A percentile compares a stretch with the other conserved stretches of the same genome.
phyloP scores from a whole-genome alignment of 176 grass and related monocot genomes.

The Panicum miliaceum region DNA sequence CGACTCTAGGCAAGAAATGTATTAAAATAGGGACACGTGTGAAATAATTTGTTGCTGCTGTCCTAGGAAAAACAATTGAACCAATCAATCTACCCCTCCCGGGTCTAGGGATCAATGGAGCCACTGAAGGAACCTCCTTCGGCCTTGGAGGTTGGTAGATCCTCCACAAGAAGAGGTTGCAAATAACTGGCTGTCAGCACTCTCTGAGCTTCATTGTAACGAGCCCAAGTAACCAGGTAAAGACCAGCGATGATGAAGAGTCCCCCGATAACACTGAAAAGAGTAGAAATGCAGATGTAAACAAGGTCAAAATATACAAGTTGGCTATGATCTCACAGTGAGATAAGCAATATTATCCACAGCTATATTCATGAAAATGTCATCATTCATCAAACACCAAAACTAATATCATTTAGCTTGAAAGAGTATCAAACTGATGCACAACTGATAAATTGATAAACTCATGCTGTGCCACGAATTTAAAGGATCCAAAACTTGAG shows the following conservation, averaged over 20 bases:
- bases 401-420: not conserved
- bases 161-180: constrained; percentile 55
- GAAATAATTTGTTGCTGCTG: constrained; percentile 22
- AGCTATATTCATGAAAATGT: not conserved
- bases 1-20: not conserved
- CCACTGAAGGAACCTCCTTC: constrained; percentile 48
- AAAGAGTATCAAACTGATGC: not conserved
- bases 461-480: not conserved
- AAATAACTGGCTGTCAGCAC: constrained; percentile 32
- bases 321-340: not conserved
- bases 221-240: constrained; percentile 90
- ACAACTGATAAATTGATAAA: not conserved
- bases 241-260: constrained; percentile 79
- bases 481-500: not conserved
- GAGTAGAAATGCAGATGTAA: constrained; percentile 1
- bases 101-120: constrained; percentile 53
- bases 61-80: not conserved
- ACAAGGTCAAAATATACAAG: constrained; percentile 4
- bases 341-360: not conserved
- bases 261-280: constrained; percentile 73
- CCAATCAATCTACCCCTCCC: not conserved
- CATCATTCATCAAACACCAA: not conserved
- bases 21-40: not conserved
- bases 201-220: constrained; percentile 59
- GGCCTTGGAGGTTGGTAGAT: constrained; percentile 42